Evolutionary conservation across 2,329 filamentous ascomycete genomes (phyloP), one percentile per base, ranked within the genome.

Genomic region (Cryphonectria radicalis): DNA sequence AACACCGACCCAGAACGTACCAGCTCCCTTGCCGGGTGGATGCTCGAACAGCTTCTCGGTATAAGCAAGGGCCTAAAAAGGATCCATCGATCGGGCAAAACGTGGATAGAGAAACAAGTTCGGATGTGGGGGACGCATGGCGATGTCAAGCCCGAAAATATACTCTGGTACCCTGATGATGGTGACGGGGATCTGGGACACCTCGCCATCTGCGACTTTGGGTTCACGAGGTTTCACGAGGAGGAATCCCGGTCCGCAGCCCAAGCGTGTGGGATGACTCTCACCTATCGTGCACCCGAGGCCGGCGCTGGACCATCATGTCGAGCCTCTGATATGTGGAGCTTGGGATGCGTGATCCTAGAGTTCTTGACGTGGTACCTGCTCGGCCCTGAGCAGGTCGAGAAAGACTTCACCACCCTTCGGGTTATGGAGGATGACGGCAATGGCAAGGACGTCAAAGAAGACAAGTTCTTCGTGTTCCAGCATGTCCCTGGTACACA

Each of bases 361-460:
- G 53, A 57, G 13, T 57, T 57, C n/a, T 14, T 57, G n/a, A 28
- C 53, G 53, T 57, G 53, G 53, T 57, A 57, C 25, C 53, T 57
- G 53, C 53, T 57, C n/a, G 53, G 25, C 11, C 13, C n/a, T 10
- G 5, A 17, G 25, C 11, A 57, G 2, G 53, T 57, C 25, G 10
- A 28, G 3, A 4, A 25, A 5, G 25, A 7, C 11, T 57, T 57
- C 53, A 14, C 53, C n/a, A 57, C 10, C 11, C 25, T 57, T 5
- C 53, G 53, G 13, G n/a, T 28, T 22, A 6, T 5, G 11, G 53
- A 57, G 13, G 53, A 57, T 1, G 11, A 17, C 4, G n/a, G 13
- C 4, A 14, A 57, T 4, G 53, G 53, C 25, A 14, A 4, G 4
- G 1, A 2, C 4, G 19, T 57, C 25, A 2, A 3, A 14, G 53